Evolutionary conservation across 306 rosid genomes (phyloP), one percentile per base, ranked within the genome.

Genomic region (Malus asiatica): DNA sequence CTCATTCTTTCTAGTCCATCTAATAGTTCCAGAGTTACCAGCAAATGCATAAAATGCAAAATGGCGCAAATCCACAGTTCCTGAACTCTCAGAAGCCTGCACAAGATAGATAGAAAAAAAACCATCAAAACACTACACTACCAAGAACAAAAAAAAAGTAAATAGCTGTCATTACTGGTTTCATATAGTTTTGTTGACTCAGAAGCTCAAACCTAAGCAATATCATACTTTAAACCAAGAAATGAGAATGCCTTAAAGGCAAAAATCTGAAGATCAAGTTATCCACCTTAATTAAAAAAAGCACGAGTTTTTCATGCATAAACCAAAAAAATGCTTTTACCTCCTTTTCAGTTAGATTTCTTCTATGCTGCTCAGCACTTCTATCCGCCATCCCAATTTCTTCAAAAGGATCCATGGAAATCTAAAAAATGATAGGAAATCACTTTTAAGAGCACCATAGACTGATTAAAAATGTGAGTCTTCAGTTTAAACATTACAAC

Each of bases 21-120:
- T 87, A 70, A 75, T 83, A 51, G 12, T 25, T 4, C 99, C 99
- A 82, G 97, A 80, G 71, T 91, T 83, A 68, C 99, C 99, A 78
- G 99, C 96, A 88, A 88, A 96, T 70, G 99, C 98, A 79, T 83
- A 96, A 74, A 92, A 84, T 46, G 95, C 93, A 82, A 92, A 96
- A 87, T 96, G 98, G 53, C 98, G 98, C 44, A 93, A 84, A 81
- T 96, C 97, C 86, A 86, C 85, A 73, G 92, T 78, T 74, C 87
- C 97, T 25, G 91, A 68, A 77, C 87, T 89, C 46, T 92, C 98
- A 66, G 97, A 84, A 68, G 84, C 82, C 99, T 96, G 40, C 75
- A 69, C 18, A 81, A 75, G 69, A 76, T 23, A 32, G 20, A 51
- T 15, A 16, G 8, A 75, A 79, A 77, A 79, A 77, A 64, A 77